These are phyloP conservation scores for Hanseniaspora uvarum DNA, from an alignment of 1,139 yeast species.

Conservation along the genomic window DNA sequence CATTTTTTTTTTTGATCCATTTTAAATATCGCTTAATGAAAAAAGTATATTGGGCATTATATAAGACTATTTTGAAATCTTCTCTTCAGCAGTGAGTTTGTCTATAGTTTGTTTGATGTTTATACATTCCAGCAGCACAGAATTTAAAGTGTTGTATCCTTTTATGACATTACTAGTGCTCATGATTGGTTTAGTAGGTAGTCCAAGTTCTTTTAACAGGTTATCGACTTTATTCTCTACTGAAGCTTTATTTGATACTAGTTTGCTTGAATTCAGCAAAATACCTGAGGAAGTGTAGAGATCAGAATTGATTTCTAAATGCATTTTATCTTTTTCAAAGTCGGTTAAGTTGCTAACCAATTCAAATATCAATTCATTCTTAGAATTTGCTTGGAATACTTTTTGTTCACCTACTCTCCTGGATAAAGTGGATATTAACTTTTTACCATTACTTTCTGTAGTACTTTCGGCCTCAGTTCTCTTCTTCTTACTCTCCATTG, in stretches of 20 bases:
- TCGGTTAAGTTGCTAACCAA: neutral
- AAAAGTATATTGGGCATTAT: neutral
- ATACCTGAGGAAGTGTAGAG: constrained; percentile 33
- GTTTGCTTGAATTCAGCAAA: constrained; percentile 59
- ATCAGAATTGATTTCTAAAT: constrained; percentile 35
- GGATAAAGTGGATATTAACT: neutral
- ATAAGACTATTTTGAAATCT: constrained; percentile 39
- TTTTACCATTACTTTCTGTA: constrained; percentile 23
- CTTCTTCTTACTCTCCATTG: constrained; percentile 20
- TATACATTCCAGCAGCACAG: constrained; percentile 11
- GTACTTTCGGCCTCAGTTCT: constrained; percentile 22
- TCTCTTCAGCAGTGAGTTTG: constrained; percentile 71
- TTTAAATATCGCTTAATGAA: neutral
- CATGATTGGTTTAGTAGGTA: constrained; percentile 73
- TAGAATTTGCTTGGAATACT: constrained; percentile 56
- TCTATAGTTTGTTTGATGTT: constrained; percentile 84
- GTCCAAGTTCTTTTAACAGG: constrained; percentile 67
- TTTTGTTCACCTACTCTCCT: constrained; percentile 29
- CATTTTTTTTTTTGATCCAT: neutral
- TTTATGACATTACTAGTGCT: constrained; percentile 75
- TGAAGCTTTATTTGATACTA: constrained; percentile 54
- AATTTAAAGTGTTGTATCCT: constrained; percentile 23
- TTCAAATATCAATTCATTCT: constrained; percentile 58
- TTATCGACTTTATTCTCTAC: constrained; percentile 66
- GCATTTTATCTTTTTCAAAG: constrained; percentile 15